phyloP scores from a whole-genome alignment of 2,329 filamentous ascomycete genomes.

The Lachnellula hyalina region DNA sequence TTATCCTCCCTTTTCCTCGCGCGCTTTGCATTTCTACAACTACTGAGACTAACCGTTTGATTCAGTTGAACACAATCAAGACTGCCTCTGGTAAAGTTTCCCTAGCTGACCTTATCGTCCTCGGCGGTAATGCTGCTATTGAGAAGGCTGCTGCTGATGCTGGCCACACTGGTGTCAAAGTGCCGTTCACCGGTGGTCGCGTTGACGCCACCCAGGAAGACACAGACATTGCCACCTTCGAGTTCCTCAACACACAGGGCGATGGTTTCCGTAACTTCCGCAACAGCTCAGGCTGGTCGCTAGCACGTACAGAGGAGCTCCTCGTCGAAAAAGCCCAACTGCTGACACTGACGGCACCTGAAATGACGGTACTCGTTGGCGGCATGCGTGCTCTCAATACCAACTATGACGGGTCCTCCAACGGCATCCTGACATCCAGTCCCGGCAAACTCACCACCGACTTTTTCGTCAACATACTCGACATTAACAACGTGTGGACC shows the following conservation, averaged over 20 bases:
- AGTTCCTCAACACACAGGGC: slow-evolving; percentile 46
- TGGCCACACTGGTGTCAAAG: slow-evolving; percentile 28
- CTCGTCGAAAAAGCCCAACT: slow-evolving; percentile 53
- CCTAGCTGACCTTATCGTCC: slow-evolving; percentile 53
- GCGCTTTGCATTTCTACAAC: too few species aligned
- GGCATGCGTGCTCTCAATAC: slow-evolving; percentile 50
- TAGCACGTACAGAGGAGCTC: slow-evolving; percentile 49
- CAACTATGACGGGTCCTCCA: slow-evolving; percentile 50
- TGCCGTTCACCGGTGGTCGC: slow-evolving; percentile 52
- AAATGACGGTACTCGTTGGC: slow-evolving; percentile 51
- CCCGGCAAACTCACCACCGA: slow-evolving; percentile 54
- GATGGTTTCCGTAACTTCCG: slow-evolving; percentile 59
- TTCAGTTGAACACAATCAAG: slow-evolving; percentile 32
- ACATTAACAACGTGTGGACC: slow-evolving; percentile 50
- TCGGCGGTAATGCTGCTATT: slow-evolving; percentile 49
- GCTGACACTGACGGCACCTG: slow-evolving; percentile 49
- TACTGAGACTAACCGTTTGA: too few species aligned
- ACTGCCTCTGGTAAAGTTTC: slow-evolving; percentile 52
- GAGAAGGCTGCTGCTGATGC: slow-evolving; percentile 43
- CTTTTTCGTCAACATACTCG: slow-evolving; percentile 57
- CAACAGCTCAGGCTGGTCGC: slow-evolving; percentile 36
- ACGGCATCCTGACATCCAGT: slow-evolving; percentile 49
- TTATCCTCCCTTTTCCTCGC: too few species aligned
- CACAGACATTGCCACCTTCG: slow-evolving; percentile 49
- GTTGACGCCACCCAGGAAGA: slow-evolving; percentile 51